A percentile compares a stretch with the other conserved stretches of the same genome.
phyloP scores from a whole-genome alignment of 2,329 filamentous ascomycete species.

The Teratosphaeria epicoccoides region DNA sequence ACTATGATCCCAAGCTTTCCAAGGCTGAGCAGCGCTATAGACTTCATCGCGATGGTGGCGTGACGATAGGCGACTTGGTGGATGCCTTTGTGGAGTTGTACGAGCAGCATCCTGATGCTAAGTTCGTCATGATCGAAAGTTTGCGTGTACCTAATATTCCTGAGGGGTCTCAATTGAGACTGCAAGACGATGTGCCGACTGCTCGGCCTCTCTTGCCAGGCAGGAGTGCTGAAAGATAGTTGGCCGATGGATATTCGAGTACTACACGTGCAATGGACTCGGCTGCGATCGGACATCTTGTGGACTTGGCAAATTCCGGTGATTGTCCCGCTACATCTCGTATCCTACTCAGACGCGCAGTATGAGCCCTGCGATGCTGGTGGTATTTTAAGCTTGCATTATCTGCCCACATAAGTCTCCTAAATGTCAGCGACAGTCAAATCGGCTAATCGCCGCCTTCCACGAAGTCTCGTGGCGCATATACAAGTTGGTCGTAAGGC shows the following conservation, averaged over 20 bases:
- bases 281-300: too few species aligned
- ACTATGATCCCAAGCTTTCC: conserved; percentile 10
- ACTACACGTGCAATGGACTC: too few species aligned
- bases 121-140: conserved; percentile 15
- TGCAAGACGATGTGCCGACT: conserved; percentile 7
- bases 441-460: not conserved
- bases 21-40: conserved; percentile 12
- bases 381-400: too few species aligned
- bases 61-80: conserved; percentile 12
- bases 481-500: not conserved
- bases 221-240: not conserved
- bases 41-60: conserved; percentile 3
- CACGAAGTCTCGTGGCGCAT: not conserved
- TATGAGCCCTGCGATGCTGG: too few species aligned
- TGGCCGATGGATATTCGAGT: not conserved
- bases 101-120: conserved; percentile 6
- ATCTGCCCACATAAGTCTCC: too few species aligned
- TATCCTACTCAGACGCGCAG: too few species aligned
- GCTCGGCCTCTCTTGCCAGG: conserved; percentile 1
- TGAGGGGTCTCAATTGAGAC: not conserved
- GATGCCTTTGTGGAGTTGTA: conserved; percentile 21
- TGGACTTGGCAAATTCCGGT: too few species aligned
- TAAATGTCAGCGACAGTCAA: not conserved
- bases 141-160: conserved; percentile 3
- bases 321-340: too few species aligned